Conservation (phyloP, 352 stramenopile genomes). For the Pythium rhizo-oryzae region DNA sequence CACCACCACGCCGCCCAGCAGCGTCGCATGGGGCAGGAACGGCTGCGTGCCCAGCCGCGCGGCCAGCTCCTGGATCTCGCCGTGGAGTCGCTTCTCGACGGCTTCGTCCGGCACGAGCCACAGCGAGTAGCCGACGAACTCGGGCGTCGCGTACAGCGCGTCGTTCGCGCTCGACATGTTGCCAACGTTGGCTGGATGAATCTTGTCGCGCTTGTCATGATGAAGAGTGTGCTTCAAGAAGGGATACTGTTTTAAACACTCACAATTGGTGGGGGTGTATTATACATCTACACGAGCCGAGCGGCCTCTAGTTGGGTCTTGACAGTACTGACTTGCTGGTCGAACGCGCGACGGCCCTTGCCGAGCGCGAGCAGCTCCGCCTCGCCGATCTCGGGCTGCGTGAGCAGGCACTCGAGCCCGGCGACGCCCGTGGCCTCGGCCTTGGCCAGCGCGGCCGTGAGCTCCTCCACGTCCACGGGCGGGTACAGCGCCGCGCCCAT, state of each 20-base stretch:
- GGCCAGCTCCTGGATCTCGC: conserved; percentile 44
- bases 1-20: conserved; percentile 54
- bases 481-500: conserved; percentile 82
- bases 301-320: conserved; percentile 59
- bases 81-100: conserved; percentile 27
- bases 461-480: conserved; percentile 66
- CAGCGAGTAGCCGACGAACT: conserved; percentile 64
- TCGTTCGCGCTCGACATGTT: conserved; percentile 19
- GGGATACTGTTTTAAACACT: conserved; percentile 12
- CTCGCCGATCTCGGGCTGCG: conserved; percentile 50
- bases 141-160: conserved; percentile 33
- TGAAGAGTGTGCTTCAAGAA: neutral
- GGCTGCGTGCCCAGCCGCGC: conserved; percentile 40
- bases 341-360: conserved; percentile 55
- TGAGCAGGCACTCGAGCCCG: conserved; percentile 52
- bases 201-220: neutral
- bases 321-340: conserved; percentile 53
- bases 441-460: conserved; percentile 40
- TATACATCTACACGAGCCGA: conserved; percentile 22
- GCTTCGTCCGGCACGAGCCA: conserved; percentile 48
- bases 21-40: conserved; percentile 65
- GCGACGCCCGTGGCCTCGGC: conserved; percentile 38
- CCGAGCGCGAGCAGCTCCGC: conserved; percentile 40
- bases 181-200: neutral
- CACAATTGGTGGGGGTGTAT: conserved; percentile 8